Conservation (phyloP, 768 basidiomycete species). For the Pleurotus salmoneostramineus region DNA sequence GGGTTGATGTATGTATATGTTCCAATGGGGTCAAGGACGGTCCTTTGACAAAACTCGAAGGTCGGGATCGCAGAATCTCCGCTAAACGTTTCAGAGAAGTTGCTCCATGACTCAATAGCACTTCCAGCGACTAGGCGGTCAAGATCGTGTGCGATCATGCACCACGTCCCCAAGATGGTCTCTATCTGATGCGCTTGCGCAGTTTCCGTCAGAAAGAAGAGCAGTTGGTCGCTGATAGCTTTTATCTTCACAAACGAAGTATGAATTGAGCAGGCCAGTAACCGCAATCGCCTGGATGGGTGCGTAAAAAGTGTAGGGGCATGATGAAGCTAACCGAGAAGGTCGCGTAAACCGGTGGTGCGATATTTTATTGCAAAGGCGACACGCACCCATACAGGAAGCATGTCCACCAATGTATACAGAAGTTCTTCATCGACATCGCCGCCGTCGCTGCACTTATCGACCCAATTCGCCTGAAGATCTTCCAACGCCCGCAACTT, state of each 20-base stretch:
- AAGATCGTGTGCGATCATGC: slow-evolving; percentile 63
- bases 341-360: neutral
- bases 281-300: slow-evolving; percentile 71
- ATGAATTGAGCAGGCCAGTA: slow-evolving; percentile 59
- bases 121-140: slow-evolving; percentile 56
- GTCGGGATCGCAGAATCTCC: slow-evolving; percentile 29
- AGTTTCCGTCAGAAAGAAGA: slow-evolving; percentile 45
- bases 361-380: slow-evolving; percentile 1
- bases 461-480: slow-evolving; percentile 64
- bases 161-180: slow-evolving; percentile 69
- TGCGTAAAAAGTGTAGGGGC: slow-evolving; percentile 79
- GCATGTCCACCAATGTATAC: slow-evolving; percentile 47
- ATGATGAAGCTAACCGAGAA: slow-evolving; percentile 67
- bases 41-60: slow-evolving; percentile 47
- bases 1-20: slow-evolving; percentile 66
- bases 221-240: slow-evolving; percentile 40
- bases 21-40: slow-evolving; percentile 57
- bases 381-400: slow-evolving; percentile 87
- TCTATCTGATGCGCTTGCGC: slow-evolving; percentile 48
- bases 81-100: slow-evolving; percentile 22
- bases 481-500: slow-evolving; percentile 85
- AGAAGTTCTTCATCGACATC: slow-evolving; percentile 36
- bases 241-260: slow-evolving; percentile 58
- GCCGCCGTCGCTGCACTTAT: slow-evolving; percentile 40
- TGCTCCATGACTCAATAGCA: slow-evolving; percentile 54